A percentile compares a stretch with the other conserved stretches of the same genome.
Evolutionary conservation across 2,329 filamentous ascomycete species (phyloP).

Genomic region (Talaromyces islandicus): DNA sequence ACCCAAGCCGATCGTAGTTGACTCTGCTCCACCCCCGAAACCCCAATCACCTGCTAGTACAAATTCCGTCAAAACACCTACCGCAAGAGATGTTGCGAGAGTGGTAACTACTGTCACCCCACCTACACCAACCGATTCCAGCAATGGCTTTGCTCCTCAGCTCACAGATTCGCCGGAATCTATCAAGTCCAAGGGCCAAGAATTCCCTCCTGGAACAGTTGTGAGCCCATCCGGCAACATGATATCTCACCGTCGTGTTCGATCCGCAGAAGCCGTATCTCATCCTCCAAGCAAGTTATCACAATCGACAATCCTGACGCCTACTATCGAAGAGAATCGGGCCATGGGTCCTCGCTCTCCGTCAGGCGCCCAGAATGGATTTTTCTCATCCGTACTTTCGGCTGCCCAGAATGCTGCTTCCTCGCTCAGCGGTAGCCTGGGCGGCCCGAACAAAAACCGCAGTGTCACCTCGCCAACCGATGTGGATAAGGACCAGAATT

Average conservation of each 20-base stretch:
- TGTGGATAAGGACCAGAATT: conserved; percentile 7
- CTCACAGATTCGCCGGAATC: conserved; percentile 37
- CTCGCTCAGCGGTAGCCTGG: conserved; percentile 62
- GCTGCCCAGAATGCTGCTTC: conserved; percentile 89
- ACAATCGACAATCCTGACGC: conserved; percentile 66
- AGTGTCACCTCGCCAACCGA: conserved; percentile 22
- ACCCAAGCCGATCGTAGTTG: conserved; percentile 26
- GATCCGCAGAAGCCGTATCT: conserved; percentile 47
- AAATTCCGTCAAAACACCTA: conserved; percentile 24
- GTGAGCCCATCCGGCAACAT: conserved; percentile 62
- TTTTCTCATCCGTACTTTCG: conserved; percentile 91
- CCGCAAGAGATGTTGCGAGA: conserved; percentile 24
- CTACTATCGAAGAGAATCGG: conserved; percentile 62
- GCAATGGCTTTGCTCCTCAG: conserved; percentile 21
- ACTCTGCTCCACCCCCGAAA: conserved; percentile 17
- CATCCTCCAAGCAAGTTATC: conserved; percentile 81
- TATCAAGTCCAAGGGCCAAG: conserved; percentile 16
- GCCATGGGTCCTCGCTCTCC: conserved; percentile 47
- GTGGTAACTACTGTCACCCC: conserved; percentile 58
- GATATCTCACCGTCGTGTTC: conserved; percentile 64
- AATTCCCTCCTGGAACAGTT: conserved; percentile 42
- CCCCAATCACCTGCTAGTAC: neutral
- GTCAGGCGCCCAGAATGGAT: conserved; percentile 56
- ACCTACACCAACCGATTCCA: conserved; percentile 53
- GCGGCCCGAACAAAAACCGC: conserved; percentile 44